phyloP scores from a whole-genome alignment of 768 basidiomycete genomes.

The Suillus plorans region DNA sequence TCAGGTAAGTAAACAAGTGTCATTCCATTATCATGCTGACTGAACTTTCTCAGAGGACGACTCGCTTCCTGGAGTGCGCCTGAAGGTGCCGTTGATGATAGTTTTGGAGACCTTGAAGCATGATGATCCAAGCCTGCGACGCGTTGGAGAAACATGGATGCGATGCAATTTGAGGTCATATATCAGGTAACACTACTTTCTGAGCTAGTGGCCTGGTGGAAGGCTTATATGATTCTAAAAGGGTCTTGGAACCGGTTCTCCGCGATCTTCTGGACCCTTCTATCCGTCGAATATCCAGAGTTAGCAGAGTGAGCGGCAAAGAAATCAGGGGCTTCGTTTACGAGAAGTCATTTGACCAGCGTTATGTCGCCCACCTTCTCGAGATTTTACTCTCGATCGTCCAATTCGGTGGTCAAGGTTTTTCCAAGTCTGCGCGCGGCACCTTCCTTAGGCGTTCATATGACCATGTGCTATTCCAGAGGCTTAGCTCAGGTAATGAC shows the following conservation, averaged over 20 bases:
- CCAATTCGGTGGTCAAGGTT: conserved; percentile 87
- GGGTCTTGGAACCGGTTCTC: conserved; percentile 88
- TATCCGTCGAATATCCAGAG: conserved; percentile 51
- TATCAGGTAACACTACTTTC: conserved; percentile 56
- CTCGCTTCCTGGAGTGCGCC: conserved; percentile 74
- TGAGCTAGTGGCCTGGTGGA: not conserved
- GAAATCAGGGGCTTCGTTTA: conserved; percentile 71
- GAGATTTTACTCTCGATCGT: conserved; percentile 77
- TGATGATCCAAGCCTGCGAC: conserved; percentile 69
- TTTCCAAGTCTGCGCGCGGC: conserved; percentile 70
- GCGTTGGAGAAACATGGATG: conserved; percentile 97
- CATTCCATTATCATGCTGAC: conserved; percentile 2
- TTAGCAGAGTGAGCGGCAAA: conserved; percentile 56
- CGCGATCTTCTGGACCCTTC: conserved; percentile 72
- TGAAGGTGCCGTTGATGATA: conserved; percentile 85
- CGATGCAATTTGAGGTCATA: conserved; percentile 91
- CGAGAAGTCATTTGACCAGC: conserved; percentile 75
- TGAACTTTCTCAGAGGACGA: conserved; percentile 64
- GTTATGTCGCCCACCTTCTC: conserved; percentile 67
- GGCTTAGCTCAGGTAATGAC: conserved; percentile 56
- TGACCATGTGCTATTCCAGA: conserved; percentile 58
- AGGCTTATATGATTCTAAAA: conserved; percentile 30
- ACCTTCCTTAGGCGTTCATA: conserved; percentile 64
- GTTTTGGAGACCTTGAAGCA: conserved; percentile 81
- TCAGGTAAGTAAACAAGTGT: conserved; percentile 53